Percentiles rank a stretch among this genome's conserved stretches.
These are phyloP conservation scores for Pythium apleroticum DNA, from an alignment of 352 stramenopile species.

Conservation along the genomic window DNA sequence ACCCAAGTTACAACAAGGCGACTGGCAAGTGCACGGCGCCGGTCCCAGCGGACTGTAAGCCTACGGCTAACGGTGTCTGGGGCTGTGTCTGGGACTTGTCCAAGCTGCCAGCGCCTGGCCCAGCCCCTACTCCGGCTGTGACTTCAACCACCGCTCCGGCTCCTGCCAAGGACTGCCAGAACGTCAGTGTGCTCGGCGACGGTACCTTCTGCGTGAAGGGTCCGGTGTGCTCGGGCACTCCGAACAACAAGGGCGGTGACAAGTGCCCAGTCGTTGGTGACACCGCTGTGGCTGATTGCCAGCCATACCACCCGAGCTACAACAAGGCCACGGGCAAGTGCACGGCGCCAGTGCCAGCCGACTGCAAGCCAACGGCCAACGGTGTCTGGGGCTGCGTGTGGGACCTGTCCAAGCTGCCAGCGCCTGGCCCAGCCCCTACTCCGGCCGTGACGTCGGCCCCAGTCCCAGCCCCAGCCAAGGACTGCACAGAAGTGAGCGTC, in stretches of 20 bases:
- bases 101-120: conserved; percentile 5
- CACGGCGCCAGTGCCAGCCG: conserved; percentile 17
- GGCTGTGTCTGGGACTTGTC: conserved; percentile 23
- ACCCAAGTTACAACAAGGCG: conserved; percentile 16
- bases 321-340: conserved; percentile 22
- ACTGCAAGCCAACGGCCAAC: conserved; percentile 11
- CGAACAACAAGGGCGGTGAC: conserved; percentile 11
- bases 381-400: conserved; percentile 21
- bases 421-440: not conserved
- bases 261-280: conserved; percentile 26
- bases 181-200: conserved; percentile 34
- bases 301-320: conserved; percentile 16
- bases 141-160: not conserved
- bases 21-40: conserved; percentile 23
- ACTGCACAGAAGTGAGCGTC: conserved; percentile 32
- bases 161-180: conserved; percentile 16
- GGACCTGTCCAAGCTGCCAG: conserved; percentile 23
- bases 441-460: not conserved
- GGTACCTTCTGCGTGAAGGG: conserved; percentile 36
- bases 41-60: conserved; percentile 20
- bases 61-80: conserved; percentile 6
- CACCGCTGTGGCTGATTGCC: conserved; percentile 22
- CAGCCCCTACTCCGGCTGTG: not conserved
- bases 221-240: conserved; percentile 27
- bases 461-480: not conserved